Base-by-base conservation (phyloP, 768 basidiomycete genomes). In the Phlebiopsis flavidoalba region DNA sequence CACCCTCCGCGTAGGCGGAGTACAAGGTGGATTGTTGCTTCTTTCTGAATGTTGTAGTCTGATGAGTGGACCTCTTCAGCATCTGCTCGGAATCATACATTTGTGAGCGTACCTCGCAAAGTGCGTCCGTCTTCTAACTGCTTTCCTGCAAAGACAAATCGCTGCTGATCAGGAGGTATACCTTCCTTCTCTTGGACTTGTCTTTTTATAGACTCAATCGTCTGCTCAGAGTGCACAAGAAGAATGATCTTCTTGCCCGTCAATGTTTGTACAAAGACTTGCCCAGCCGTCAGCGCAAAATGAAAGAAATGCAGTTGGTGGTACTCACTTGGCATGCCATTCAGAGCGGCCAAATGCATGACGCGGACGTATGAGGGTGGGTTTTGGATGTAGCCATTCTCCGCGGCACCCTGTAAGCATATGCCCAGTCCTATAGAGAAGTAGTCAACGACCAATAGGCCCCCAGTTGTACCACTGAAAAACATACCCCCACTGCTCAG, bases 41-140 rank as follows among this genome's bases (percentile, higher is more conserved):
- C 40, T 12, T 3, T 17, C 12, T 17, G 12, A 17, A 43, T 43
- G 8, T 43, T 43, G 40, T 17, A 43, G 11, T 43, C 40, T 43
- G 8, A 17, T 17, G 40, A 17, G 40, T 3, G 6, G 26, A 31
- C 6, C 26, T 31, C 26, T 31, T 31, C 6, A 31, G 2, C 2
- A 31, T 31, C 26, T 6, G 3, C 26, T 31, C 6, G 6, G 2
- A 31, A 31, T 31, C 3, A 2, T 31, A 31, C 3, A 31, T 3
- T 31, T 31, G 26, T 31, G 59, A 12, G 43, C 54, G 22, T 21
- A 55, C 54, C 15, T 5, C n/a, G 22, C 10, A 93, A 80, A 3
- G 89, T 96, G 56, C 93, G 87, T 5, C 93, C 93, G 69, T 96
- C 95, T 74, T 95, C 93, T 26, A 97, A 84, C 73, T 95, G 94